Evolutionary conservation across 2,329 filamentous ascomycete species (phyloP).

Genomic region (Aspergillus brunneoviolaceus): DNA sequence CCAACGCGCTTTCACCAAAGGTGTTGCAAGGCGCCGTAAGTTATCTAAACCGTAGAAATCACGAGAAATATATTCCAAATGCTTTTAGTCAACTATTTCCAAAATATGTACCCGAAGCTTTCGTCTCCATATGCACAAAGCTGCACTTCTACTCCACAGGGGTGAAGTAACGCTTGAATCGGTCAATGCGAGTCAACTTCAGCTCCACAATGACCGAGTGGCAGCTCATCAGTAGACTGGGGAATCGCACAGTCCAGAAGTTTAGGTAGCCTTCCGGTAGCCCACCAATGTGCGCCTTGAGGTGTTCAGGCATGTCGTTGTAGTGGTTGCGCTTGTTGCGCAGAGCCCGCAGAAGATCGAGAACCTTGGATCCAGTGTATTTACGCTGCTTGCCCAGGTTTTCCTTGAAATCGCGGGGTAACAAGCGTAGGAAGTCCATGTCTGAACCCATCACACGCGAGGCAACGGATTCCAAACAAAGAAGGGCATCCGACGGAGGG

Average conservation of each 20-base stretch:
- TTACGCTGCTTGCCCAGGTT: constrained; percentile 92
- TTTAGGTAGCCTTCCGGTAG: constrained; percentile 76
- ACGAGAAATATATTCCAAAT: neutral
- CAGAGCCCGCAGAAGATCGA: constrained; percentile 84
- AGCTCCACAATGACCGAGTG: constrained; percentile 72
- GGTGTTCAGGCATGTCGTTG: constrained; percentile 83
- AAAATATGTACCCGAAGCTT: neutral
- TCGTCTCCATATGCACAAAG: neutral
- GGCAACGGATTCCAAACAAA: constrained; percentile 55
- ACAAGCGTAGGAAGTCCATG: constrained; percentile 72
- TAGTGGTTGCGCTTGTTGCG: constrained; percentile 98
- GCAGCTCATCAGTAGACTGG: constrained; percentile 73
- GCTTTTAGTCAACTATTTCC: neutral
- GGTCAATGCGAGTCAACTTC: constrained; percentile 50
- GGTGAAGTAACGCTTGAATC: constrained; percentile 46
- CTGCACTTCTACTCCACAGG: constrained; percentile 29
- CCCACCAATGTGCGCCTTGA: constrained; percentile 71
- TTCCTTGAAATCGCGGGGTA: constrained; percentile 82
- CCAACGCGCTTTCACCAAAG: neutral
- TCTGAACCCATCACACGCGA: constrained; percentile 50
- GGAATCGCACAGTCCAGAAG: constrained; percentile 82
- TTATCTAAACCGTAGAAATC: neutral
- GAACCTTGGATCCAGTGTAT: constrained; percentile 78
- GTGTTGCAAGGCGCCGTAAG: neutral
- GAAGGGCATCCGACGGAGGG: constrained; percentile 68